phyloP scores from a whole-genome alignment of 192 early-diverging fungal species.

The Coemansia sp. region DNA sequence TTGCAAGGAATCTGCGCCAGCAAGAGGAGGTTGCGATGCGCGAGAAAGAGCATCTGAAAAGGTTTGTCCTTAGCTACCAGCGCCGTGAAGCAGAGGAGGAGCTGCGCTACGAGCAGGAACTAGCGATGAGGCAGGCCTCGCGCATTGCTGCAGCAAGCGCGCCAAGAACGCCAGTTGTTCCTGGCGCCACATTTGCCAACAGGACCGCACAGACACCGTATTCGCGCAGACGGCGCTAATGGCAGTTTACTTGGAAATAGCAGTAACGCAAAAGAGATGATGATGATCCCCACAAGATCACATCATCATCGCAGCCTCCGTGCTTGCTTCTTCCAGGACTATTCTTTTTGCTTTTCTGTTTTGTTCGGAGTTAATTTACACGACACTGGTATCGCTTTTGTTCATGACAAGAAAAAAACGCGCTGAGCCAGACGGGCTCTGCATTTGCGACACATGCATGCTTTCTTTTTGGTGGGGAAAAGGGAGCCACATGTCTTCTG shows the following conservation, averaged over 20 bases:
- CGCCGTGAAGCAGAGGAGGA: conserved; percentile 49
- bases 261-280: not conserved
- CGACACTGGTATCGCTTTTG: not conserved
- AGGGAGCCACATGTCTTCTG: not conserved
- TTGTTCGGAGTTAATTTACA: no score
- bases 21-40: conserved; percentile 87
- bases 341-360: not conserved
- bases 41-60: conserved; percentile 88
- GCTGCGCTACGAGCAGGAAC: conserved; percentile 19
- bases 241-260: not conserved
- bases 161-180: conserved; percentile 9
- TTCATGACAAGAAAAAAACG: not conserved
- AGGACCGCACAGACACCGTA: conserved; percentile 1
- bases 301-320: no score
- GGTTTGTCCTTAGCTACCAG: conserved; percentile 90
- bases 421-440: not conserved
- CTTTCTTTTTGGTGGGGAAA: not conserved
- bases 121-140: conserved; percentile 8
- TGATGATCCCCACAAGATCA: no score
- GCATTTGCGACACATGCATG: not conserved
- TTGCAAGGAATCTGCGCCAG: conserved; percentile 77
- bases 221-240: not conserved
- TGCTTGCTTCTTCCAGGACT: no score
- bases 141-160: conserved; percentile 3
- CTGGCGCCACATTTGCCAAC: conserved; percentile 30